Conservation (phyloP, 176 grass and related monocot species). For the Elymus sibiricus region DNA sequence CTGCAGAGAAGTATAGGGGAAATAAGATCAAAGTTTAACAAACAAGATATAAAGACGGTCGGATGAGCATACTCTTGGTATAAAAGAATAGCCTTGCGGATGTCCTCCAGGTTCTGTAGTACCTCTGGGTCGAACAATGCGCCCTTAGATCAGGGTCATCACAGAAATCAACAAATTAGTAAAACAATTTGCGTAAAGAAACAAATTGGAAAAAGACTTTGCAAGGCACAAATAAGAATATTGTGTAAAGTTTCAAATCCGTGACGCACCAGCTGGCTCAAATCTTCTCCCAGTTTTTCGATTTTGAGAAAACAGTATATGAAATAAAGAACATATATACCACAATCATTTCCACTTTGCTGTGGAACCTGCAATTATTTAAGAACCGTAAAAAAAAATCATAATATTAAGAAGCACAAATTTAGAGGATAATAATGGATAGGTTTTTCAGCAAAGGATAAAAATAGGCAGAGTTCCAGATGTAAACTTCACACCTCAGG, state of each 20-base stretch:
- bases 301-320: slow-evolving; percentile 64
- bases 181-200: not conserved
- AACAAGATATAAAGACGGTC: not conserved
- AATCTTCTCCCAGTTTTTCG: slow-evolving; percentile 46
- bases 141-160: slow-evolving; percentile 44
- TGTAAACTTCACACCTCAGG: slow-evolving; percentile 52
- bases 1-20: not conserved
- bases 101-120: slow-evolving; percentile 47
- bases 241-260: slow-evolving; percentile 11
- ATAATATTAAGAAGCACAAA: slow-evolving; percentile 7
- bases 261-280: slow-evolving; percentile 49
- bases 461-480: not conserved
- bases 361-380: slow-evolving; percentile 73
- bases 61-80: slow-evolving; percentile 46
- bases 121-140: slow-evolving; percentile 59
- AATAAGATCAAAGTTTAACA: not conserved
- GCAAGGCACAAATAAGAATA: not conserved
- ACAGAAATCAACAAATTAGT: slow-evolving; percentile 11
- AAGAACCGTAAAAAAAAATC: not conserved
- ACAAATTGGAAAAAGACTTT: not conserved
- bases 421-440: not conserved
- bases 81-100: slow-evolving; percentile 48
- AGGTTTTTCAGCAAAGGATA: too few relatives aligned
- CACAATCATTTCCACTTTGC: slow-evolving; percentile 81
- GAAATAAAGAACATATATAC: slow-evolving; percentile 88